phyloP scores from a whole-genome alignment of 2,329 filamentous ascomycete species.

The Scedosporium aurantiacum region DNA sequence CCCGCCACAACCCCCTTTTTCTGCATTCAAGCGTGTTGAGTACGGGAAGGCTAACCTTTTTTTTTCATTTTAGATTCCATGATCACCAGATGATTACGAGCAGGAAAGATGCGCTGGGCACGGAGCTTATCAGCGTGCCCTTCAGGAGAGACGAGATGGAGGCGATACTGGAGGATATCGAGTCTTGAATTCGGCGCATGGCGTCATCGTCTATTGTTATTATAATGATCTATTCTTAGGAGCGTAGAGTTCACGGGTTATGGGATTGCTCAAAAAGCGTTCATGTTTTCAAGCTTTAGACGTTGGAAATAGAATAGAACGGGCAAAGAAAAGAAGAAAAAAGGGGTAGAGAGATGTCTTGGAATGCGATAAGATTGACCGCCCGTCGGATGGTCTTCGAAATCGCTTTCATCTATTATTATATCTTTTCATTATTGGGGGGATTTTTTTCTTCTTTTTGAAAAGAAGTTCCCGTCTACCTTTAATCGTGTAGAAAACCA shows the following conservation, averaged over 20 bases:
- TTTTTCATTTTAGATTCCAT: conserved; percentile 57
- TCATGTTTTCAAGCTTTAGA: too few species aligned
- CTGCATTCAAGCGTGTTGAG: neutral
- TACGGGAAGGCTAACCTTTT: conserved; percentile 16
- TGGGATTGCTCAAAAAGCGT: too few species aligned
- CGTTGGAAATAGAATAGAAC: too few species aligned
- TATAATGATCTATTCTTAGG: neutral
- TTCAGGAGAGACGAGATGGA: conserved; percentile 84
- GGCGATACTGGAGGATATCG: conserved; percentile 65
- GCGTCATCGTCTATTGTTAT: neutral
- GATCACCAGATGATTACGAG: conserved; percentile 97
- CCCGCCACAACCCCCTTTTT: conserved; percentile 3
- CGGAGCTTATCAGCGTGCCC: conserved; percentile 74
- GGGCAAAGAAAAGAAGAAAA: neutral
- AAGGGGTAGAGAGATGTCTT: neutral
- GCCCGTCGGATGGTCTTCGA: neutral
- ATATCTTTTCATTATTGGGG: neutral
- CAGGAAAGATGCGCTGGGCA: conserved; percentile 72
- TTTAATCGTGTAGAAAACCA: neutral
- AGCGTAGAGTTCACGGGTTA: too few species aligned
- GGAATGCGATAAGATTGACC: too few species aligned
- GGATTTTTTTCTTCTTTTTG: too few species aligned
- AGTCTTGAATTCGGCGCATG: neutral
- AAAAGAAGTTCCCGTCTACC: neutral
- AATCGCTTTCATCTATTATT: neutral